phyloP scores from a whole-genome alignment of 768 basidiomycete species.

The Coprinopsis cinerea region DNA sequence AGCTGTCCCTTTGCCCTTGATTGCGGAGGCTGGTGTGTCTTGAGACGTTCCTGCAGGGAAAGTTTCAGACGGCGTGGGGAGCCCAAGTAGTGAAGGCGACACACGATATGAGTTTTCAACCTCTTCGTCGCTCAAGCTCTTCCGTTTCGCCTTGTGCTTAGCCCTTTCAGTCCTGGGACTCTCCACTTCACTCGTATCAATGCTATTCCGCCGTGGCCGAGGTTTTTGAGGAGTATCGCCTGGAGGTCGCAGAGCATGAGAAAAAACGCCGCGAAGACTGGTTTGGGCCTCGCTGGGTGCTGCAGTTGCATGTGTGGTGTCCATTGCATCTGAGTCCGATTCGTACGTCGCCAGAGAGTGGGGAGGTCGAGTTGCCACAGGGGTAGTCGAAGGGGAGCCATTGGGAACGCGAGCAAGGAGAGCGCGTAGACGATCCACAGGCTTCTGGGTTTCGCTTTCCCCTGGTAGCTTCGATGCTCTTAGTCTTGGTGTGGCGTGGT shows the following conservation, averaged over 20 bases:
- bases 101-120: slow-evolving; percentile 46
- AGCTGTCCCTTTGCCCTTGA: slow-evolving; percentile 35
- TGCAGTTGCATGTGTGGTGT: slow-evolving; percentile 22
- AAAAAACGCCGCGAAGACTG: slow-evolving; percentile 60
- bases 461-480: slow-evolving; percentile 12
- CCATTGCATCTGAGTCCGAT: slow-evolving; percentile 52
- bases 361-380: slow-evolving; percentile 22
- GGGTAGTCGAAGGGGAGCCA: slow-evolving; percentile 15
- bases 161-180: slow-evolving; percentile 41
- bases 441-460: slow-evolving; percentile 30
- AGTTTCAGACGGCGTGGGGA: slow-evolving; percentile 8
- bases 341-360: slow-evolving; percentile 42
- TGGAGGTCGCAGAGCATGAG: slow-evolving; percentile 57
- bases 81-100: slow-evolving; percentile 18
- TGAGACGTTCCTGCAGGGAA: slow-evolving; percentile 16
- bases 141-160: slow-evolving; percentile 45
- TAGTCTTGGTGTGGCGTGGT: slow-evolving; percentile 25
- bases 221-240: slow-evolving; percentile 59
- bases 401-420: slow-evolving; percentile 48
- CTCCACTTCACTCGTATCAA: slow-evolving; percentile 57
- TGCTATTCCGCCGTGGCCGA: slow-evolving; percentile 45
- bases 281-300: slow-evolving; percentile 48
- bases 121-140: slow-evolving; percentile 67
- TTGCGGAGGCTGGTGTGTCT: slow-evolving; percentile 28
- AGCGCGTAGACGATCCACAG: slow-evolving; percentile 60